Percentiles rank a stretch among this genome's conserved stretches.
Conservation (phyloP, 305 asterid genomes). For the Rubia tinctorum region DNA sequence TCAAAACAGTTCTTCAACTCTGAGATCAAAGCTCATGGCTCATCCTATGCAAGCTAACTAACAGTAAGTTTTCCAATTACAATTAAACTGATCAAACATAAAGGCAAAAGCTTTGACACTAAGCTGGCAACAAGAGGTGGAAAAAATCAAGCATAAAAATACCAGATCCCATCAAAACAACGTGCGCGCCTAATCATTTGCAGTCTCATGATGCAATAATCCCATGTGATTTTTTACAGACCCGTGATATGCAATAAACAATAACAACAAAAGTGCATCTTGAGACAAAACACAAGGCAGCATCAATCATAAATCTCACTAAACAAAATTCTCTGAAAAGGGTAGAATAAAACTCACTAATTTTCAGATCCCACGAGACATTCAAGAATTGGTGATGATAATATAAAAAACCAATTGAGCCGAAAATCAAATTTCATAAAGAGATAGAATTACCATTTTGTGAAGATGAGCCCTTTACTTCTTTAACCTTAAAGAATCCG, state of each 20-base stretch:
- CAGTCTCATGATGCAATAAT: background rate
- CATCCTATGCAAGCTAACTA: conserved; percentile 1
- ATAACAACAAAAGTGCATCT: background rate
- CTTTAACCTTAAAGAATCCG: background rate
- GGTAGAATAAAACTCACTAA: background rate
- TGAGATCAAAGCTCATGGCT: background rate
- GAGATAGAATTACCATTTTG: conserved; percentile 1
- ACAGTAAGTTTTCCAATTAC: background rate
- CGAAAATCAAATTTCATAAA: background rate
- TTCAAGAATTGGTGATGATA: background rate
- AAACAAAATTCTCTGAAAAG: background rate
- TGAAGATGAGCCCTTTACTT: conserved; percentile 1
- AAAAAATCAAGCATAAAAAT: conserved; percentile 2
- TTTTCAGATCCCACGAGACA: background rate
- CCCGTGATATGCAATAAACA: too few species aligned
- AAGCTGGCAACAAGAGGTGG: background rate
- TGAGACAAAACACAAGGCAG: background rate
- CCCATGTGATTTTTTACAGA: background rate
- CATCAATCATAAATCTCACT: background rate
- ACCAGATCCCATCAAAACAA: conserved; percentile 13
- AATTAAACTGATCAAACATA: background rate
- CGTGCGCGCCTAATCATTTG: background rate
- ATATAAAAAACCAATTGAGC: background rate
- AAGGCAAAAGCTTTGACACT: background rate
- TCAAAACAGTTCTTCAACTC: background rate